Evolutionary conservation across 805 yeast species (phyloP), one percentile per base, ranked within the genome.

Genomic region (Citeromyces matritensis): DNA sequence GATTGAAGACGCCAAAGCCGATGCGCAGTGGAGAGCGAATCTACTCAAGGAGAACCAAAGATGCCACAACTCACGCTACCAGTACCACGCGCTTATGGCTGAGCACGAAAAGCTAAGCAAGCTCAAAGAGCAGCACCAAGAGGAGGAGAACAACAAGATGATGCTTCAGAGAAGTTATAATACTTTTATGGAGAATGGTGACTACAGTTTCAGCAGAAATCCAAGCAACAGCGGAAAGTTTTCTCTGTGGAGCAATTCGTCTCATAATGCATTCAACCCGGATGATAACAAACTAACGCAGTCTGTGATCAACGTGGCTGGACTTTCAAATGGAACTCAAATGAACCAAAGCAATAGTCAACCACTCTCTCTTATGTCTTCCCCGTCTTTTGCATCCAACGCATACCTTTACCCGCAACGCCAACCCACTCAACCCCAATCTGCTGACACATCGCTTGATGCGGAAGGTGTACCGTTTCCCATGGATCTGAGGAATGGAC

Each of bases 21-120:
- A 58, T 33, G 49, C 58, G 3, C 51, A 48, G 33, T 59, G 62
- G 63, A 49, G 58, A 39, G 53, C 57, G 2, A 42, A 48, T 23
- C 63, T 55, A 33, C 58, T 55, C 35, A 45, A 47, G 24, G 63
- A 58, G 34, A 53, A 46, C 21, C 38, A 42, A 9, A 44, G 49
- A 24, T 47, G 55, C 33, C 41, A 46, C 13, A 35, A 43, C 11
- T 39, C 49, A 23, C 39, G 47, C 15, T 43, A 41, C 11, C 41
- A 45, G 21, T 35, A 27, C 30, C 39, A 42, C 11, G 12, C 24
- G 4, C 14, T 41, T 10, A 35, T 35, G 13, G 17, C 19, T 8
- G 48, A 43, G 15, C 36, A 38, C 14, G 33, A 33, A 8, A 29
- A 38, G 37, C 19, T 33, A 39, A 6, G 9, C 36, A 19, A 29